phyloP scores from a whole-genome alignment of 306 rosid genomes.

The Gynostemma pentaphyllum region DNA sequence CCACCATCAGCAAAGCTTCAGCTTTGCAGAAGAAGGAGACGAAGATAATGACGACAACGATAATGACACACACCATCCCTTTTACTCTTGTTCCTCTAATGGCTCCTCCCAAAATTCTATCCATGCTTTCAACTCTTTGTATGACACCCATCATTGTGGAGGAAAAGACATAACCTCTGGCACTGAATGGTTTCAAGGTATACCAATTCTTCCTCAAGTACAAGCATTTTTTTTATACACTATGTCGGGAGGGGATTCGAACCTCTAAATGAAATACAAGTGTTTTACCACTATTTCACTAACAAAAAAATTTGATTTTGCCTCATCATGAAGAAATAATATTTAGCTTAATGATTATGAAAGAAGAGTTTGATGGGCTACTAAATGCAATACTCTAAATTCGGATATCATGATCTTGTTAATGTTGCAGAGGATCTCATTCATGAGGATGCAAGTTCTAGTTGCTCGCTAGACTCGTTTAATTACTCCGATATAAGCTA shows the following conservation, averaged over 20 bases:
- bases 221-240: too few relatives aligned
- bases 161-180: conserved; percentile 10
- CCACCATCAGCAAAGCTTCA: conserved; percentile 42
- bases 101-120: conserved; percentile 47
- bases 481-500: conserved; percentile 38
- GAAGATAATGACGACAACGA: not conserved
- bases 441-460: conserved; percentile 49
- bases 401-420: not conserved
- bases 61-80: conserved; percentile 33
- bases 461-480: conserved; percentile 43
- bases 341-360: not conserved
- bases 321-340: not conserved
- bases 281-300: too few relatives aligned
- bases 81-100: conserved; percentile 31
- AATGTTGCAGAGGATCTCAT: conserved; percentile 28
- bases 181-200: conserved; percentile 46
- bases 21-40: conserved; percentile 31
- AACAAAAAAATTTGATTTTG: not conserved
- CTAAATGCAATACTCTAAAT: not conserved
- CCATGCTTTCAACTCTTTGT: conserved; percentile 24
- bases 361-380: not conserved
- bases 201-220: too few relatives aligned
- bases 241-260: too few relatives aligned
- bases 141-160: conserved; percentile 13
- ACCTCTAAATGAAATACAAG: too few relatives aligned